Base-by-base conservation (phyloP, 2,329 filamentous ascomycete genomes). In the Beauveria medogensis region DNA sequence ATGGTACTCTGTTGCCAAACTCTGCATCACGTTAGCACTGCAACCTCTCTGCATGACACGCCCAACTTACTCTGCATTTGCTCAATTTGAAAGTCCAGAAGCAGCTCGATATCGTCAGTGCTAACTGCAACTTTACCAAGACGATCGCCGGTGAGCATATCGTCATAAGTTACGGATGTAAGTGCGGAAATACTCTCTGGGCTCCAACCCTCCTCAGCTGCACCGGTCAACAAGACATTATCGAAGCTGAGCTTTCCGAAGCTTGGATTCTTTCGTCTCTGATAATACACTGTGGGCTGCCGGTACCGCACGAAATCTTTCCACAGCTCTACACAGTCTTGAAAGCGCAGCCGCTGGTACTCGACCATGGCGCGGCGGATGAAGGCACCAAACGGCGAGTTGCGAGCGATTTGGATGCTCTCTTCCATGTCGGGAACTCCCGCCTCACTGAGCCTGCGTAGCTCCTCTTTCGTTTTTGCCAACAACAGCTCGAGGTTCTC, bases 21-120 rank as follows among this genome's bases (percentile, higher is more conserved):
- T 85, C 88, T 91, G 60, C 3, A 1, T 59, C 56, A 14, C 61
- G 66, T 67, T 44, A 68, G 55, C 12, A n/a, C 51, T n/a, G 9
- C 52, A 2, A 8, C 47, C 3, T 14, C 3, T 14, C n/a, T 24
- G 1, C 9, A 9, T 2, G 24, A 7, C 12, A 28, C 26, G 46
- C 48, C 5, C 5, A 24, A 73, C 78, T 69, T 75, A 88, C 89
- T 90, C 71, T 97, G 92, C 76, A 97, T 85, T 71, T 91, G 86
- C 64, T 90, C 87, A 43, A 97, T 87, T 69, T 96, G 92, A 67
- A 94, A 95, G 66, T 95, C 91, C 22, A 97, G 76, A 30, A 97
- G 77, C 34, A 83, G 84, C 70, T 95, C 90, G 8, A 94, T 79
- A 69, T 96, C 91, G 66, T 93, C 87, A 0, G 85, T 86, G 72